Percentiles rank a stretch among this genome's conserved stretches.
Conservation (phyloP, 2,329 filamentous ascomycete species). For the Cordyceps cicadae region DNA sequence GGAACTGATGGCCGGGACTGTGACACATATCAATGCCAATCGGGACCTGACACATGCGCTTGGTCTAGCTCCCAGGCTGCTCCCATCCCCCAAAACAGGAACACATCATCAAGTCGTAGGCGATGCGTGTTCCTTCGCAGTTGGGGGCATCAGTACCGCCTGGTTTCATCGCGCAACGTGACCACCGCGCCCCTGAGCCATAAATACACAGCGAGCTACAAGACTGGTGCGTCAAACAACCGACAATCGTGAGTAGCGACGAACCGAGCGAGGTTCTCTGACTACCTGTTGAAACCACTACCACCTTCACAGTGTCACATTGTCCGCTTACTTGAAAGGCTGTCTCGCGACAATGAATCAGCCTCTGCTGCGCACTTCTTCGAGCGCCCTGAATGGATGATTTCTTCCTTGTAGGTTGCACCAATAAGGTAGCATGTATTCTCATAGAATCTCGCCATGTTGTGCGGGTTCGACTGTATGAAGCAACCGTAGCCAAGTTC, state of each 20-base stretch:
- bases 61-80: not conserved
- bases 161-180: not conserved
- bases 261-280: not conserved
- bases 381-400: not conserved
- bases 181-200: not conserved
- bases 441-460: not conserved
- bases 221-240: too few species aligned
- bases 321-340: not conserved
- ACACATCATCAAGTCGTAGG: not conserved
- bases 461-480: too few species aligned
- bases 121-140: not conserved
- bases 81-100: not conserved
- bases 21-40: not conserved
- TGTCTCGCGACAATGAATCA: not conserved
- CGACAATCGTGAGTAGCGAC: not conserved
- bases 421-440: not conserved
- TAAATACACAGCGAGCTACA: not conserved
- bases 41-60: not conserved
- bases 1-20: not conserved
- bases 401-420: not conserved
- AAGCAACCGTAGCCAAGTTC: too few species aligned
- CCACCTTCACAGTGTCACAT: not conserved
- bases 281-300: not conserved
- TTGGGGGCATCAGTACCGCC: not conserved
- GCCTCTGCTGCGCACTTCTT: not conserved